Evolutionary conservation across 2,329 filamentous ascomycete genomes (phyloP), one percentile per base, ranked within the genome.

Genomic region (Geosmithia flava): DNA sequence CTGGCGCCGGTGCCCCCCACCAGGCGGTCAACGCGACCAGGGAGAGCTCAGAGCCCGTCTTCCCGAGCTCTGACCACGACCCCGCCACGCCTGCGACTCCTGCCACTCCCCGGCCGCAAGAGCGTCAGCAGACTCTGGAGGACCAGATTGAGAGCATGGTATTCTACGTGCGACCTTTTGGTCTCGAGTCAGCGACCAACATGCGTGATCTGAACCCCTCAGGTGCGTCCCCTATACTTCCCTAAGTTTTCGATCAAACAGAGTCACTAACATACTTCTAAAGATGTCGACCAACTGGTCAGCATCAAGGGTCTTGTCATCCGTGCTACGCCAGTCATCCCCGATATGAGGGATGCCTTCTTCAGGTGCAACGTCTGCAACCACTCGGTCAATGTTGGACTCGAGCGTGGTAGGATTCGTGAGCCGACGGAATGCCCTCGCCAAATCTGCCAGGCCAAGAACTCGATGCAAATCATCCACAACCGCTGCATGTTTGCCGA

Each of bases 281-380:
- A 11, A 76, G 88, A 97, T 60, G 95, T 97, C 79, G 94, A 98
- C 67, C 94, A 94, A 61, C 78, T 98, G 54, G 84, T 98, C 54
- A 87, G 84, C 54, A 83, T 98, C 66, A 98, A 97, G 67, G 93
- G 93, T 44, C 75, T 98, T 16, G 93, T 98, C 51, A 98, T 98
- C 59, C 83, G 93, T 52, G 86, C 93, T 3, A 97, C 93, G 0
- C 89, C 93, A 1, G 87, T 98, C 54, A 97, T 98, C 54, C 93
- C 93, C 1, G 93, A 98, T 58, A 98, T 98, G 94, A 96, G 94
- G 68, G 87, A 95, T 62, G 93, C 93, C 1, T 96, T 95, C 69
- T 98, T 98, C 78, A 85, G 87, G 53, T 98, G 93, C 68, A 87
- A 88, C 50, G 80, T 91, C 23, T 98, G 93, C 68, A 88, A 89